phyloP scores from a whole-genome alignment of 805 yeast genomes.

The Starmerella geochares region DNA sequence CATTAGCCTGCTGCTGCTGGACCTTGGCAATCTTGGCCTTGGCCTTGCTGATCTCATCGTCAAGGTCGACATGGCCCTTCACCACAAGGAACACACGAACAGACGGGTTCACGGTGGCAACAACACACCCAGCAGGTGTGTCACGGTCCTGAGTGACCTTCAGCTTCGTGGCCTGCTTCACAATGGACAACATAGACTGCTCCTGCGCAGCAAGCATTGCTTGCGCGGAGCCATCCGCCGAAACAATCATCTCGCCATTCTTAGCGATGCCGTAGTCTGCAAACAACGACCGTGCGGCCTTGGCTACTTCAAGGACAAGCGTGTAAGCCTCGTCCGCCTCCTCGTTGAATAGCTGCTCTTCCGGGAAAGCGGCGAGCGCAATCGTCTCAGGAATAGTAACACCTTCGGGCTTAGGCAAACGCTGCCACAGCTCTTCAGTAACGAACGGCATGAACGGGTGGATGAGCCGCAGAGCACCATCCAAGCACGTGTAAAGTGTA shows the following conservation, averaged over 20 bases:
- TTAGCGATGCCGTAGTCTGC: conserved; percentile 82
- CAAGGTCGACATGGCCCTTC: conserved; percentile 89
- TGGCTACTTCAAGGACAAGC: conserved; percentile 72
- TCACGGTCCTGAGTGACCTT: conserved; percentile 49
- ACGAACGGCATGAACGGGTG: conserved; percentile 98
- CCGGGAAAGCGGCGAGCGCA: conserved; percentile 73
- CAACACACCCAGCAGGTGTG: conserved; percentile 84
- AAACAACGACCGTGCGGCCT: conserved; percentile 82
- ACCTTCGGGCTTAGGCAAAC: conserved; percentile 75
- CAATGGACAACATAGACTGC: conserved; percentile 79
- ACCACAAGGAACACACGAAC: conserved; percentile 83
- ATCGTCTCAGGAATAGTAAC: conserved; percentile 57
- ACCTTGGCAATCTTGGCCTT: conserved; percentile 62
- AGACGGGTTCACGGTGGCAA: conserved; percentile 67
- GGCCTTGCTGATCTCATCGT: conserved; percentile 79
- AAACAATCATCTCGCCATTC: conserved; percentile 78
- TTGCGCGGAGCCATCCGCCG: conserved; percentile 44
- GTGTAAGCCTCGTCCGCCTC: conserved; percentile 69
- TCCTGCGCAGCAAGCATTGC: conserved; percentile 58
- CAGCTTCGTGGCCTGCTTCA: conserved; percentile 77
- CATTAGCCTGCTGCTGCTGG: conserved; percentile 46
- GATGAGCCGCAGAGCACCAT: conserved; percentile 79
- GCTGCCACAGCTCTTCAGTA: conserved; percentile 98
- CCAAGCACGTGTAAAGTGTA: conserved; percentile 85
- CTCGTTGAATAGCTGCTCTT: conserved; percentile 47